Evolutionary conservation across 148 eudicot species (phyloP).

Genomic region (Linanthus parryae): DNA sequence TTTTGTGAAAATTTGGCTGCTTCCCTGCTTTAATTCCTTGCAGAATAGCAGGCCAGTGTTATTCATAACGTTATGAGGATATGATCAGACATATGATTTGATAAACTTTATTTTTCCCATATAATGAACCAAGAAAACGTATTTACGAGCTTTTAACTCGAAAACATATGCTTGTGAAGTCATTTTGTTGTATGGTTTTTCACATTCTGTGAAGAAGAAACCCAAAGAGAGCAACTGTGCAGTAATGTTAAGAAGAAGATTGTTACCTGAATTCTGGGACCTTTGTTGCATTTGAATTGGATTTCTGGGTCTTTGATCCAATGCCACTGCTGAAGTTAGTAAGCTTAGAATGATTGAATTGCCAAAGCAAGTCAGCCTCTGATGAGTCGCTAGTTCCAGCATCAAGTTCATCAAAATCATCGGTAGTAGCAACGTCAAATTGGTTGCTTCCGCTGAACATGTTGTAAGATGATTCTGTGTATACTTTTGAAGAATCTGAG

Average conservation of each 20-base stretch:
- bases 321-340: constrained; percentile 42
- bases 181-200: too few species aligned
- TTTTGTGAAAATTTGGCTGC: too few species aligned
- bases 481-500: constrained; percentile 48
- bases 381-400: constrained; percentile 97
- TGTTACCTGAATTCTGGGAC: constrained; percentile 67
- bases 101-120: too few species aligned
- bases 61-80: too few species aligned
- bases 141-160: too few species aligned
- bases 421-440: constrained; percentile 49
- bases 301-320: constrained; percentile 43
- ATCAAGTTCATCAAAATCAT: constrained; percentile 83
- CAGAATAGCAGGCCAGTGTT: too few species aligned
- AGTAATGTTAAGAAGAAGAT: not conserved
- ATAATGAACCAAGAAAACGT: too few species aligned
- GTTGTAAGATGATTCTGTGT: constrained; percentile 47
- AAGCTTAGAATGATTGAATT: constrained; percentile 70
- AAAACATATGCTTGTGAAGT: too few species aligned
- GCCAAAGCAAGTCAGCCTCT: constrained; percentile 96
- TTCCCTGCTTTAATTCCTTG: too few species aligned
- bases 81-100: too few species aligned
- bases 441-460: constrained; percentile 47
- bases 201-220: too few species aligned
- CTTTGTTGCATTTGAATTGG: constrained; percentile 37
- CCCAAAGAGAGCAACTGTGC: not conserved